phyloP scores from a whole-genome alignment of 768 basidiomycete species.

The Neoboletus brunneissimus region DNA sequence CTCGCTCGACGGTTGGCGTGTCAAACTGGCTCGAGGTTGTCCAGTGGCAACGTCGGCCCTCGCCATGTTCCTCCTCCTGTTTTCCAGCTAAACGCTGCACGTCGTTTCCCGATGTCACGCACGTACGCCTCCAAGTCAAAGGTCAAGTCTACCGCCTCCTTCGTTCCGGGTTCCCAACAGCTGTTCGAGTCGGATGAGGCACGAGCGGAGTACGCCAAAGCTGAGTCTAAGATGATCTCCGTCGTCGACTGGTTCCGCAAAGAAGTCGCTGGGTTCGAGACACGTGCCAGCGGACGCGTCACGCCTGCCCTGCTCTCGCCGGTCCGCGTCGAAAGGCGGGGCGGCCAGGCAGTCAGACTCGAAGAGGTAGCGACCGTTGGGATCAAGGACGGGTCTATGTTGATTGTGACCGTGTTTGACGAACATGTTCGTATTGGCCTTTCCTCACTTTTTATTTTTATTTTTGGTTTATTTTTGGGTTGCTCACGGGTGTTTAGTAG shows the following conservation, averaged over 20 bases:
- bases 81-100: neutral
- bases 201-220: slow-evolving; percentile 57
- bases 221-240: slow-evolving; percentile 60
- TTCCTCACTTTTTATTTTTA: slow-evolving; percentile 4
- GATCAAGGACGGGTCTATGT: slow-evolving; percentile 69
- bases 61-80: neutral
- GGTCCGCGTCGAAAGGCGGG: slow-evolving; percentile 55
- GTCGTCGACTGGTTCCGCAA: slow-evolving; percentile 74
- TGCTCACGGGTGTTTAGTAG: slow-evolving; percentile 43
- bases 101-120: slow-evolving; percentile 7
- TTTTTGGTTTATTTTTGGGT: neutral
- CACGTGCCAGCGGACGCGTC: slow-evolving; percentile 71
- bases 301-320: slow-evolving; percentile 69
- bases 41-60: neutral
- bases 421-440: slow-evolving; percentile 54
- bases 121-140: slow-evolving; percentile 31
- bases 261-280: slow-evolving; percentile 69
- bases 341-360: slow-evolving; percentile 41
- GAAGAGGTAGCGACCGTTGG: slow-evolving; percentile 81
- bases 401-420: slow-evolving; percentile 76
- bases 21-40: neutral
- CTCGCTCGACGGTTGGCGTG: slow-evolving; percentile 7
- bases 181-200: slow-evolving; percentile 53
- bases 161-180: slow-evolving; percentile 68
- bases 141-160: slow-evolving; percentile 49